phyloP scores from a whole-genome alignment of 139 green algal genomes.

The Coelastrella sp. region DNA sequence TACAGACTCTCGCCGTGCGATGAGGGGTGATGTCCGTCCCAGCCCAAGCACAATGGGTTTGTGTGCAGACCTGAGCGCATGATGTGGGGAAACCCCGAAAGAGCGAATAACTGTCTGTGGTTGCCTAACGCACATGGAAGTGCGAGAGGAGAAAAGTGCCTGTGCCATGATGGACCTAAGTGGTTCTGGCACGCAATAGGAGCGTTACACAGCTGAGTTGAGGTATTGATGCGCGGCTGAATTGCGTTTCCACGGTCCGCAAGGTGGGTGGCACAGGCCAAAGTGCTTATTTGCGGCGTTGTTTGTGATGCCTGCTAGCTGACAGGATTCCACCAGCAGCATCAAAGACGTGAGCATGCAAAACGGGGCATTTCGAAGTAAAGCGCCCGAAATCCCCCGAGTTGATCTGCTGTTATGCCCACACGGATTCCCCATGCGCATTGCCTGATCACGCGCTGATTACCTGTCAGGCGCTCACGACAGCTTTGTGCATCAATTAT shows the following conservation, averaged over 20 bases:
- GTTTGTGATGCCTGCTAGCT: background rate
- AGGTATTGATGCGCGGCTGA: too few relatives aligned
- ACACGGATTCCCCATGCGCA: background rate
- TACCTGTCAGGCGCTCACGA: too few relatives aligned
- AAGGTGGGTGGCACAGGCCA: background rate
- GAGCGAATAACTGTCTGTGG: background rate
- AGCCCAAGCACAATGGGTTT: background rate
- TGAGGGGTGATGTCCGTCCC: background rate
- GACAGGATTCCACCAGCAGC: background rate
- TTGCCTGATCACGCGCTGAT: too few relatives aligned
- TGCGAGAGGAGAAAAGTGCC: background rate
- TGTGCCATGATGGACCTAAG: background rate
- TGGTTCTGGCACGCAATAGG: background rate
- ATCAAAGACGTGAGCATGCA: background rate
- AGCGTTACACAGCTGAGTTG: background rate
- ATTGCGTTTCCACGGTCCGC: too few relatives aligned
- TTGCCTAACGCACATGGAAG: background rate
- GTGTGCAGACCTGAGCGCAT: background rate
- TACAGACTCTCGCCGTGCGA: slow-evolving; percentile 7
- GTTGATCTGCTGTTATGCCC: background rate
- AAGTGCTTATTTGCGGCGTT: background rate
- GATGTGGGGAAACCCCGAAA: background rate
- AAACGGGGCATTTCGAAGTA: background rate
- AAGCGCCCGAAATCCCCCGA: background rate
- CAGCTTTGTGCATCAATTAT: too few relatives aligned